A percentile compares a stretch with the other conserved stretches of the same genome.
These are phyloP conservation scores for Monilinia vaccinii-corymbosi DNA, from an alignment of 2,329 filamentous ascomycete genomes.

Conservation along the genomic window DNA sequence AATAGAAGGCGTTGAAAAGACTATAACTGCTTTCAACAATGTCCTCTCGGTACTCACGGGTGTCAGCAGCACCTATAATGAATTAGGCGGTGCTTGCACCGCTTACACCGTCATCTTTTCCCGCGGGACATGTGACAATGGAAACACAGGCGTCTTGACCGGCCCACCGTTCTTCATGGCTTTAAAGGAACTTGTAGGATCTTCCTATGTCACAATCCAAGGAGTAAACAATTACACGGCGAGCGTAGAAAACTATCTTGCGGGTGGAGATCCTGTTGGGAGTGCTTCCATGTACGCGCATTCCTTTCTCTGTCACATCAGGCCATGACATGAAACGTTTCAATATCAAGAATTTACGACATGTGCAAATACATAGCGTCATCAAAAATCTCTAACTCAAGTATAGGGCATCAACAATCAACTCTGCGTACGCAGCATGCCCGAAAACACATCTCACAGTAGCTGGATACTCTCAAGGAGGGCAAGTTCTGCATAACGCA, in stretches of 20 bases:
- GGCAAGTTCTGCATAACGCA: conserved; percentile 36
- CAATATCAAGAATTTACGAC: not conserved
- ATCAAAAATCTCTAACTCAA: conserved; percentile 4
- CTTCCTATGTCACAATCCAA: conserved; percentile 22
- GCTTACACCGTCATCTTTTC: conserved; percentile 38
- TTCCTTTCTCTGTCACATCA: not conserved
- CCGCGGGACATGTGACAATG: conserved; percentile 38
- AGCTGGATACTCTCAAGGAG: conserved; percentile 36
- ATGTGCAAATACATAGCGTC: not conserved
- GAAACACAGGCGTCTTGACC: conserved; percentile 35
- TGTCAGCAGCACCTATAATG: conserved; percentile 23
- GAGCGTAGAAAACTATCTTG: conserved; percentile 22
- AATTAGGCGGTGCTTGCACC: conserved; percentile 20
- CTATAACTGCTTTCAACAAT: conserved; percentile 21
- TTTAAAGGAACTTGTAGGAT: conserved; percentile 18
- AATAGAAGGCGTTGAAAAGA: conserved; percentile 12
- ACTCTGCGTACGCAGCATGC: conserved; percentile 28
- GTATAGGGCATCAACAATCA: conserved; percentile 27
- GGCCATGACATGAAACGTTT: not conserved
- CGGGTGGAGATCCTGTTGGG: conserved; percentile 21
- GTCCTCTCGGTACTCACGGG: conserved; percentile 18
- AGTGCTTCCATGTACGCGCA: conserved; percentile 23
- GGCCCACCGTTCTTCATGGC: conserved; percentile 29
- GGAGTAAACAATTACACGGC: conserved; percentile 29
- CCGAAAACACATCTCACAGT: conserved; percentile 33